Base-by-base conservation (phyloP, 2,329 filamentous ascomycete genomes). In the Tolypocladium inflatum region DNA sequence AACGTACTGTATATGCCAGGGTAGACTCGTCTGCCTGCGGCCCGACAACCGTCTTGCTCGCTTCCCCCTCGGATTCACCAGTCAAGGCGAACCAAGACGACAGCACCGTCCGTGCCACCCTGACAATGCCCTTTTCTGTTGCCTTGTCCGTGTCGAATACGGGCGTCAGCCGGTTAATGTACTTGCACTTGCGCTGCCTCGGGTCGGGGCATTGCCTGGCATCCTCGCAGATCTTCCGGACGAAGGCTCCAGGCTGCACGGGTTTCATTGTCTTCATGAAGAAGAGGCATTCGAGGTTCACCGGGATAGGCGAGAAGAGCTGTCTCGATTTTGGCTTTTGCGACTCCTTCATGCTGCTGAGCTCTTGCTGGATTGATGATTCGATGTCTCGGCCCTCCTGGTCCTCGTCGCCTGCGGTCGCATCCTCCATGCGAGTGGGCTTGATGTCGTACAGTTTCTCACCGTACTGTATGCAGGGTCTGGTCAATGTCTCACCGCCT, bases 341-440 rank as follows among this genome's bases (percentile, higher is more conserved):
- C 37, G 72, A 65, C 43, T 74, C 66, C 57, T 81, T 84, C 64
- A 91, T 80, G 2, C 75, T 78, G 35, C 79, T 80, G n/a, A 94
- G 71, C 72, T 94, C 90, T 67, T 84, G 85, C 64, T 83, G 71
- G 63, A 94, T 90, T 35, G 85, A 81, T 6, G 83, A 79, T 67
- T 91, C 89, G 64, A 94, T 90, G 64, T 91, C 88, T n/a, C 74
- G 74, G 17, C 71, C 72, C 0, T 78, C 78, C 21, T 75, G 75
- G 7, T 76, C 76, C 8, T 76, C 75, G 4, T 72, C 74, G 2
- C 66, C 74, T 13, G 65, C 71, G 13, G 70, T 68, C 55, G 68
- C 64, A 59, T 65, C 66, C 58, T 71, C 66, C 26, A 65, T 62
- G 30, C 67, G 70, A 68, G 70, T 66, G 4, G 70, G 64, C 21